These are phyloP conservation scores for Verbascum thapsus DNA, from an alignment of 257 asterid species.

Conservation along the genomic window DNA sequence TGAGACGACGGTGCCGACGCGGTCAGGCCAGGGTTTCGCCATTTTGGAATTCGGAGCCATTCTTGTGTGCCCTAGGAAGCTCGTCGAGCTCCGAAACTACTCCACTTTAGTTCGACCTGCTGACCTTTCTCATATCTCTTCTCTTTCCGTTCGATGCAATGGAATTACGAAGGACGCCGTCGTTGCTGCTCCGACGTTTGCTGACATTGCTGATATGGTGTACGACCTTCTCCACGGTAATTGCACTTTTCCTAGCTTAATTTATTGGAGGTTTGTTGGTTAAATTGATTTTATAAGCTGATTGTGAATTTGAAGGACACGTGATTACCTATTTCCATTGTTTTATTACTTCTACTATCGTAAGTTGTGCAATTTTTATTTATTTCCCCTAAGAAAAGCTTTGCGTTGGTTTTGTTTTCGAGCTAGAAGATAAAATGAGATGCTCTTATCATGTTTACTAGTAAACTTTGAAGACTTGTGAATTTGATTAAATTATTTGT, in stretches of 20 bases:
- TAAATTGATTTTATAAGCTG: constrained; percentile 17
- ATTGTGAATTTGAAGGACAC: constrained; percentile 16
- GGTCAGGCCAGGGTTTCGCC: constrained; percentile 68
- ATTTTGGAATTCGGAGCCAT: constrained; percentile 89
- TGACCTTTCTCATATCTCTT: constrained; percentile 61
- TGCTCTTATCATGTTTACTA: background rate
- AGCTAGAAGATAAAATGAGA: constrained; percentile 2
- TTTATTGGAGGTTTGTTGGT: constrained; percentile 3
- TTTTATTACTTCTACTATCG: background rate
- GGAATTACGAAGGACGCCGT: constrained; percentile 74
- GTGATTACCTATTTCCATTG: background rate
- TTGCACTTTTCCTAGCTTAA: background rate
- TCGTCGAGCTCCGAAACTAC: constrained; percentile 73
- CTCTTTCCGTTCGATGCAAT: constrained; percentile 79
- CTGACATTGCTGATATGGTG: constrained; percentile 72
- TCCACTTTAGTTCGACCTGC: constrained; percentile 79
- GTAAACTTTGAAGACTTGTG: background rate
- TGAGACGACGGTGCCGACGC: constrained; percentile 86
- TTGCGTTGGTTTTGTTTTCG: background rate
- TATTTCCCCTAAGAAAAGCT: background rate
- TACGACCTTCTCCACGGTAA: constrained; percentile 83
- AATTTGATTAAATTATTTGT: background rate
- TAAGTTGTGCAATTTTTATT: background rate
- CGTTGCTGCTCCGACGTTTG: constrained; percentile 70
- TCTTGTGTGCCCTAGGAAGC: constrained; percentile 90